Evolutionary conservation across 2,329 filamentous ascomycete species (phyloP), one percentile per base, ranked within the genome.

Genomic region (Hymenoscyphus repandus): DNA sequence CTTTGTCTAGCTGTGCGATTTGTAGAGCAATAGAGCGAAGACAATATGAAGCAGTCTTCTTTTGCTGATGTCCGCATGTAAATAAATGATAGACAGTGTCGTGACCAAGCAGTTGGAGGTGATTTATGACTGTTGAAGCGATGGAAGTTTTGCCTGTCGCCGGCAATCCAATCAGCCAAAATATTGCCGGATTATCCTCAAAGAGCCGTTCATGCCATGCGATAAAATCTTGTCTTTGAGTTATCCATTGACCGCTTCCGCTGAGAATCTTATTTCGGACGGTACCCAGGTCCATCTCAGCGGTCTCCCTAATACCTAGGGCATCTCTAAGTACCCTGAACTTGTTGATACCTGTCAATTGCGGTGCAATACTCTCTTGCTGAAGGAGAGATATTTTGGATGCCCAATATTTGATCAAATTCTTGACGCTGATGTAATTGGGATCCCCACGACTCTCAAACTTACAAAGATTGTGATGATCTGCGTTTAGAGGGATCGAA

Each of bases 71-170:
- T 9, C 57, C 58, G 49, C 57, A 62, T 32, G 53, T 51, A 47
- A 69, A 63, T 46, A 66, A 68, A 45, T 60, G 65, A 44, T 65
- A 69, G 5, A 56, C 53, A 51, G 54, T 62, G 3, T 10, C 15
- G 13, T 39, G 13, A 27, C 46, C 55, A 17, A 36, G 13, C n/a
- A 55, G 44, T 18, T 42, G 47, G 13, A 64, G 52, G 42, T 58
- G 50, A 32, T 65, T 53, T 37, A 67, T 63, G 30, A 65, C 49
- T 48, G 49, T 62, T 3, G 64, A 54, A 5, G 65, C 58, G 7
- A 65, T 22, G 9, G 68, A 58, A 2, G 68, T 68, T 43, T 70
- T 70, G 2, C 67, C 68, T 38, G 46, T 59, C 1, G 56, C 68
- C 4, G 68, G 56, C 3, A 37, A 36, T 15, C 48, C 66, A 47